Percentiles rank a stretch among this genome's conserved stretches.
Evolutionary conservation across 768 basidiomycete species (phyloP).

Genomic region (Trametes sanguinea): DNA sequence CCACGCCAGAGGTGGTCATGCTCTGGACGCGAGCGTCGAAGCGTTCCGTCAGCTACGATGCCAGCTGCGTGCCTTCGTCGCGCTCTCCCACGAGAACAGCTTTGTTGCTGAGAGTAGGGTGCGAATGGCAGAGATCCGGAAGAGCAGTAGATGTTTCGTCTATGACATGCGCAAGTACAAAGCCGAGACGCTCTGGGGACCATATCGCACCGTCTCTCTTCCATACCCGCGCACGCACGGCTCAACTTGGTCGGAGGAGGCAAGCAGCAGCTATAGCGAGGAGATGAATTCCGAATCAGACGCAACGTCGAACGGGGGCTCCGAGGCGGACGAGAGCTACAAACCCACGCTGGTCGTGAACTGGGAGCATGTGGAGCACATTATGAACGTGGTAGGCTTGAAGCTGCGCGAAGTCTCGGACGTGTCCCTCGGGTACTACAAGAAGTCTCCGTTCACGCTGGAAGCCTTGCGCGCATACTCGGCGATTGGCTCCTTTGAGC

Average conservation of each 20-base stretch:
- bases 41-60: slow-evolving; percentile 37
- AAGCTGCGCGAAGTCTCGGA: slow-evolving; percentile 30
- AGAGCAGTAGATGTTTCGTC: slow-evolving; percentile 54
- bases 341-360: slow-evolving; percentile 41
- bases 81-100: slow-evolving; percentile 43
- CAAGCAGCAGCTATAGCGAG: no score
- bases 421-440: slow-evolving; percentile 33
- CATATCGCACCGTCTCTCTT: slow-evolving; percentile 39
- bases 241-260: neutral
- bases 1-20: neutral
- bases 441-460: slow-evolving; percentile 51
- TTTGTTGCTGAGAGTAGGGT: slow-evolving; percentile 27
- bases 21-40: neutral
- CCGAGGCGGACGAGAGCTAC: neutral
- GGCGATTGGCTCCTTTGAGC: slow-evolving; percentile 44
- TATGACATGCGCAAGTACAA: slow-evolving; percentile 68
- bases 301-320: neutral
- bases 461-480: slow-evolving; percentile 57
- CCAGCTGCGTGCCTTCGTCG: slow-evolving; percentile 51
- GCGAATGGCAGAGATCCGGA: slow-evolving; percentile 40
- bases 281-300: no score
- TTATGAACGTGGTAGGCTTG: slow-evolving; percentile 38
- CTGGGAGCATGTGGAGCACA: slow-evolving; percentile 65
- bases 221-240: neutral
- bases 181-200: slow-evolving; percentile 56